These are phyloP conservation scores for Fusarium incarnatum DNA, from an alignment of 2,329 filamentous ascomycete genomes.

Conservation along the genomic window DNA sequence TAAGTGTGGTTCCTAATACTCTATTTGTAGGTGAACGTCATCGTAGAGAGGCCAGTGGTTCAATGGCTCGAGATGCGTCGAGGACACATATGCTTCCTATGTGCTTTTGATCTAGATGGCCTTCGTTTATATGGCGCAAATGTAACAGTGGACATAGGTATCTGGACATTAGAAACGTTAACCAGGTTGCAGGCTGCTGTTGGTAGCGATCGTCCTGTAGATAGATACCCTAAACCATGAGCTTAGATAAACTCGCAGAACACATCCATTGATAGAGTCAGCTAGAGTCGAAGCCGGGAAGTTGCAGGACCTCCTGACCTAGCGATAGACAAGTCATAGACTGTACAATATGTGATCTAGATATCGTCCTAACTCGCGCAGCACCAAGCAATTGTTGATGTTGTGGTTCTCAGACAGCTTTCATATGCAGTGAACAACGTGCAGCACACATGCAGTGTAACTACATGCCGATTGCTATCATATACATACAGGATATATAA, in stretches of 20 bases:
- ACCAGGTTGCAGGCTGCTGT: neutral
- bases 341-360: neutral
- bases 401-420: neutral
- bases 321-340: neutral
- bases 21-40: neutral
- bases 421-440: constrained; percentile 5
- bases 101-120: neutral
- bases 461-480: constrained; percentile 12
- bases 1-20: neutral
- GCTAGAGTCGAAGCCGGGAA: neutral
- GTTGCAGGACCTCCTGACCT: neutral
- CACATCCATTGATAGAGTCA: neutral
- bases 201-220: neutral
- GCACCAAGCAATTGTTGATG: neutral
- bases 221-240: neutral
- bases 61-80: neutral
- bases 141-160: neutral
- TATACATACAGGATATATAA: constrained; percentile 3
- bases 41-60: neutral
- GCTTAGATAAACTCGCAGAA: neutral
- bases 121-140: neutral
- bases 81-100: neutral
- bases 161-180: neutral
- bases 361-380: neutral
- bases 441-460: constrained; percentile 22